A percentile compares a stretch with the other conserved stretches of the same genome.
These are phyloP conservation scores for Moesziomyces globuligerus DNA, from an alignment of 1,284 basidiomycete genomes.

Conservation along the genomic window DNA sequence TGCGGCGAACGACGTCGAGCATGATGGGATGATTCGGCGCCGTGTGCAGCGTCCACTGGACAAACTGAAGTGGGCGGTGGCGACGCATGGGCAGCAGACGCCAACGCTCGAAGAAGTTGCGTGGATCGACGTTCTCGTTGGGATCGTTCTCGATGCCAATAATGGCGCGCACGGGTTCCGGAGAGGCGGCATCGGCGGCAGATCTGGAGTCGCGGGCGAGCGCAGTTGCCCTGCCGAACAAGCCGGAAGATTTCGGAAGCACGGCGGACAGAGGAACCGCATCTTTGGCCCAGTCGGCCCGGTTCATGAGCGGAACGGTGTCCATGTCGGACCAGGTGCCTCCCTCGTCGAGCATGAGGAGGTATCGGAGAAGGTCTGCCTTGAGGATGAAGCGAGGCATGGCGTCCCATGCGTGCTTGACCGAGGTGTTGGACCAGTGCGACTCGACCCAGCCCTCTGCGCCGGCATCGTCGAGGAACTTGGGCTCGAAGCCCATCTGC, in stretches of 20 bases:
- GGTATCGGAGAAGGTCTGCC: constrained; percentile 49
- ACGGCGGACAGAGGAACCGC: constrained; percentile 27
- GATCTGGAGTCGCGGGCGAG: not conserved
- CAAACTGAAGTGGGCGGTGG: constrained; percentile 39
- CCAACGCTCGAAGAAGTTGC: constrained; percentile 36
- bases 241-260: constrained; percentile 13
- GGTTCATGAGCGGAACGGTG: constrained; percentile 45
- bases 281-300: constrained; percentile 40
- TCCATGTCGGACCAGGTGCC: constrained; percentile 57
- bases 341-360: constrained; percentile 46
- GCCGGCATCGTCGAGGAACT: constrained; percentile 45
- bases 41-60: constrained; percentile 47
- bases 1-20: constrained; percentile 39
- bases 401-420: constrained; percentile 43
- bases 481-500: constrained; percentile 46
- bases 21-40: constrained; percentile 47
- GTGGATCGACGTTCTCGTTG: constrained; percentile 24
- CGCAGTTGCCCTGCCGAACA: constrained; percentile 21
- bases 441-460: constrained; percentile 39
- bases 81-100: constrained; percentile 32
- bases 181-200: not conserved
- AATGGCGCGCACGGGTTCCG: constrained; percentile 33
- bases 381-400: constrained; percentile 52
- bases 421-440: constrained; percentile 27
- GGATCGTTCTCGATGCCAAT: constrained; percentile 51